phyloP scores from a whole-genome alignment of 1,139 yeast genomes.

The Taphrina wiesneri region DNA sequence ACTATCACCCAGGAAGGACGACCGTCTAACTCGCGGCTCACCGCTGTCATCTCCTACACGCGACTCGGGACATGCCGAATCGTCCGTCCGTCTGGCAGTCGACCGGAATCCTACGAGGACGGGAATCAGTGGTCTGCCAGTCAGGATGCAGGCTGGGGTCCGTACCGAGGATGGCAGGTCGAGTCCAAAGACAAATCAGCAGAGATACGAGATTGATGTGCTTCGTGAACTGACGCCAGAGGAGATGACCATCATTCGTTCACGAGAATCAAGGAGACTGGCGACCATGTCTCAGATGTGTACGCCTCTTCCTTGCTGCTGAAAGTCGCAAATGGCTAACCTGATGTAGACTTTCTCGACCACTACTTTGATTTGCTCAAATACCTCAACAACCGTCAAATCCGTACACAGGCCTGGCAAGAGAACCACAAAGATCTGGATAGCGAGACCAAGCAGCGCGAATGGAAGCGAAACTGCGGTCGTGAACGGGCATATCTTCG shows the following conservation, averaged over 20 bases:
- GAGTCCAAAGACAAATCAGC: not conserved
- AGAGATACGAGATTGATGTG: conserved; percentile 19
- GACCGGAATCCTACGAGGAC: conserved; percentile 29
- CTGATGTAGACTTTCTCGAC: conserved; percentile 65
- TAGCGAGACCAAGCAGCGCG: conserved; percentile 51
- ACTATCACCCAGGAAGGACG: conserved; percentile 23
- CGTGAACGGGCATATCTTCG: conserved; percentile 83
- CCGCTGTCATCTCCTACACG: conserved; percentile 23
- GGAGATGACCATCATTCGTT: conserved; percentile 32
- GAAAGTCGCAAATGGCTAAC: not conserved
- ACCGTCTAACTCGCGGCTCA: not conserved
- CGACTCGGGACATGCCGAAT: not conserved
- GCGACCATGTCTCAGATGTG: conserved; percentile 74
- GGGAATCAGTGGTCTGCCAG: conserved; percentile 20
- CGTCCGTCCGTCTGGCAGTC: conserved; percentile 9
- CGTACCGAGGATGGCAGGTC: not conserved
- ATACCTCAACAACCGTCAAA: conserved; percentile 83
- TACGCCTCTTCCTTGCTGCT: conserved; percentile 15
- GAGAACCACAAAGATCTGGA: conserved; percentile 40
- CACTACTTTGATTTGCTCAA: conserved; percentile 96
- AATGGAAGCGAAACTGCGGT: conserved; percentile 79
- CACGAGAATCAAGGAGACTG: conserved; percentile 59
- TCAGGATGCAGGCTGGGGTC: not conserved
- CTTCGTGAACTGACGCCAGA: conserved; percentile 31
- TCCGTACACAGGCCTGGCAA: conserved; percentile 69